These are phyloP conservation scores for Cercospora canescens DNA, from an alignment of 2,329 filamentous ascomycete genomes.

Conservation along the genomic window DNA sequence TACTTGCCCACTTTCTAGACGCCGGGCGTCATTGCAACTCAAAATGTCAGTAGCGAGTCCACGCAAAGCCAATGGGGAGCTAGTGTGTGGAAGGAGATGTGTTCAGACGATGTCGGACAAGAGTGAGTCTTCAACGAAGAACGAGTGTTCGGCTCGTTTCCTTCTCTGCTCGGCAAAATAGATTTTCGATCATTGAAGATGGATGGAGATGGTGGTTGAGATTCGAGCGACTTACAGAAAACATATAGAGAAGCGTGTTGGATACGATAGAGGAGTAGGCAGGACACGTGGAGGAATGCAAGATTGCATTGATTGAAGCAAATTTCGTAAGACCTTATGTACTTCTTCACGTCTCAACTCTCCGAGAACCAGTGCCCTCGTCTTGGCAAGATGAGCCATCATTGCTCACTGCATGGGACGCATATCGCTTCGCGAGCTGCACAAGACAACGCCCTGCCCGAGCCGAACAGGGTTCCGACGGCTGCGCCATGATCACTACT, in stretches of 20 bases:
- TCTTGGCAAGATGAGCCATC: constrained; percentile 2
- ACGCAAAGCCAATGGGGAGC: neutral
- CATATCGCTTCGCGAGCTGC: neutral
- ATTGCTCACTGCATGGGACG: neutral
- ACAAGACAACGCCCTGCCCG: neutral
- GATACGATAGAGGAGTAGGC: neutral
- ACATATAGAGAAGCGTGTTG: neutral
- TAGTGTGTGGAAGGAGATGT: neutral
- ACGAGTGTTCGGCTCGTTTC: constrained; percentile 3
- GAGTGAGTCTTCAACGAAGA: neutral
- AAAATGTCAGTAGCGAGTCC: neutral
- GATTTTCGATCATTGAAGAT: neutral
- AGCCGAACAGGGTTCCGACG: neutral
- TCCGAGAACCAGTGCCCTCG: neutral
- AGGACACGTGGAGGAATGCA: neutral
- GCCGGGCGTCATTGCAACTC: neutral
- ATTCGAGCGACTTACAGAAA: neutral
- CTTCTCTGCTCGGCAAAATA: constrained; percentile 9
- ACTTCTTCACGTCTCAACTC: neutral
- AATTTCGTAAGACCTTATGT: neutral
- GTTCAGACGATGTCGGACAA: constrained; percentile 11
- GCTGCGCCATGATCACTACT: neutral
- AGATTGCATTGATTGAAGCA: neutral
- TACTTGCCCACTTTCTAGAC: neutral
- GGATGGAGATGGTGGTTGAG: neutral